Base-by-base conservation (phyloP, 2,329 filamentous ascomycete species). In the Paraphoma sp. region DNA sequence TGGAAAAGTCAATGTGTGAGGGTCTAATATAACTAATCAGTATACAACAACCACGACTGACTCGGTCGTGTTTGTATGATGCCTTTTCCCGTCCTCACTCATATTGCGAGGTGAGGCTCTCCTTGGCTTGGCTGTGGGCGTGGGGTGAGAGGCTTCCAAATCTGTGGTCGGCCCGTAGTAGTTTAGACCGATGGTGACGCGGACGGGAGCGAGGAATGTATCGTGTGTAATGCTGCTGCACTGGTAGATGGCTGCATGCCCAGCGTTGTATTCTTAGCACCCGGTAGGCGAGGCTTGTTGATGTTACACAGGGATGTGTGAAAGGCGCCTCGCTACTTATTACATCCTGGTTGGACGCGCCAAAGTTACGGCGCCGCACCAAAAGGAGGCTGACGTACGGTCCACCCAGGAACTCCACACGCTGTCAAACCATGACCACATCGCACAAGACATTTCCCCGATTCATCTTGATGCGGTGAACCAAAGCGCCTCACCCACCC, bases 381-480 rank as follows among this genome's bases (percentile, higher is more conserved):
- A 23, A 43, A 36, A 43, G 33, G 43, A 46, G 38, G 53, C 53
- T 50, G 46, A 54, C 53, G n/a, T 28, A 28, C n/a, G 28, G 30
- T 29, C 33, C 16, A 11, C 11, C 40, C 10, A 42, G 40, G 33
- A 14, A 42, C n/a, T n/a, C 40, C 8, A 14, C 40, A n/a, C 33
- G 33, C 23, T 36, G 3, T 14, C 9, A 36, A 42, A 48, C 51
- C n/a, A 48, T 48, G 45, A 53, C 51, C 49, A 56, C 48, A 38
- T 41, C 38, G 47, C 31, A 16, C 43, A 14, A 45, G 44, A 23
- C 42, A 28, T 42, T 44, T 31, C 45, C 30, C 49, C 31, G 8
- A 49, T 44, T 45, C 48, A 33, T 48, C 45, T 23, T 36, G 45
- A 59, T 58, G 59, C 42, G 50, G 52, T 57, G 55, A 64, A 38